Evolutionary conservation across 352 stramenopile species (phyloP).

Genomic region (Phytophthora syringae): DNA sequence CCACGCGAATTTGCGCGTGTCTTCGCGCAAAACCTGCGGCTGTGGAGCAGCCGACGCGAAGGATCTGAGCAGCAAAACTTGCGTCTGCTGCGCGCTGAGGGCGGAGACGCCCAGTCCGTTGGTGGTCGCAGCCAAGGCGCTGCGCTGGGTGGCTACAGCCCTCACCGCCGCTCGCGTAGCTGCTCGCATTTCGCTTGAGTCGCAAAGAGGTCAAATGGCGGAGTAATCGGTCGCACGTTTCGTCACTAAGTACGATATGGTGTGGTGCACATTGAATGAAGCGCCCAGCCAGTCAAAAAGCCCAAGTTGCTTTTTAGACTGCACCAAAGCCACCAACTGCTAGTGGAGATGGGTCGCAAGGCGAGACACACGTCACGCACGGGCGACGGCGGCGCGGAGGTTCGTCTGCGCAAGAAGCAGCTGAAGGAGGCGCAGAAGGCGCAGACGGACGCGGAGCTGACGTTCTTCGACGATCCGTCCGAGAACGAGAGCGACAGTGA

Average conservation of each 20-base stretch:
- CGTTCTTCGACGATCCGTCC: slow-evolving; percentile 87
- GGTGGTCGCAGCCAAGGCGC: background rate
- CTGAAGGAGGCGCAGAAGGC: slow-evolving; percentile 62
- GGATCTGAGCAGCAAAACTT: slow-evolving; percentile 1
- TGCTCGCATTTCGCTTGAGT: slow-evolving; percentile 13
- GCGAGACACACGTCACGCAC: slow-evolving; percentile 72
- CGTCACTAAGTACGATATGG: background rate
- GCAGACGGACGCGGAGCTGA: slow-evolving; percentile 75
- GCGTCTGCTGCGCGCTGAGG: slow-evolving; percentile 12
- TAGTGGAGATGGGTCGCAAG: slow-evolving; percentile 70
- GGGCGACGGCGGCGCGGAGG: slow-evolving; percentile 77
- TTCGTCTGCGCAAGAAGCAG: slow-evolving; percentile 72
- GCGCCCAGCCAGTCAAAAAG: slow-evolving; percentile 27
- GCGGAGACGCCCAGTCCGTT: slow-evolving; percentile 8
- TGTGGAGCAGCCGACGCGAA: slow-evolving; percentile 22
- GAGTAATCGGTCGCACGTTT: too few relatives aligned
- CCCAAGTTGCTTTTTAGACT: slow-evolving; percentile 2
- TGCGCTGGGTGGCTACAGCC: slow-evolving; percentile 17
- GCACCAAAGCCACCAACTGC: slow-evolving; percentile 2
- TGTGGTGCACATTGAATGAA: background rate
- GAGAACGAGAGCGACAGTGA: slow-evolving; percentile 73
- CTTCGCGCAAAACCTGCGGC: slow-evolving; percentile 1
- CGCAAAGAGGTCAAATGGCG: background rate
- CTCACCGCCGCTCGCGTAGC: slow-evolving; percentile 14
- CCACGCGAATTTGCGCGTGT: slow-evolving; percentile 63